Conservation (phyloP, 352 stramenopile genomes). For the Pythium plurisporium region DNA sequence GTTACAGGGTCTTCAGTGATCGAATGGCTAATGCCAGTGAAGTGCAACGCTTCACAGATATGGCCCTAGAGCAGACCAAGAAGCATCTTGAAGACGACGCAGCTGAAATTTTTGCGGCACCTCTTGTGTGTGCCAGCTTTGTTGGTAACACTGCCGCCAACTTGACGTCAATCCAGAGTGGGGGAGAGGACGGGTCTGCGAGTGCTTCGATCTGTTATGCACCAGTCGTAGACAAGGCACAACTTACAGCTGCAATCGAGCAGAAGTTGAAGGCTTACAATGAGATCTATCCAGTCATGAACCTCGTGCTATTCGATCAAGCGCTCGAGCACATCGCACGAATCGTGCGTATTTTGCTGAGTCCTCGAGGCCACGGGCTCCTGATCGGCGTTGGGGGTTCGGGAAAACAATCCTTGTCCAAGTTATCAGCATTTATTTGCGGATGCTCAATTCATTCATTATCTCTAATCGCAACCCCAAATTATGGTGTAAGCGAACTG, state of each 20-base stretch:
- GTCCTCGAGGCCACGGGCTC: constrained; percentile 74
- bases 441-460: constrained; percentile 68
- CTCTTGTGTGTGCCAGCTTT: constrained; percentile 75
- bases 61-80: constrained; percentile 83
- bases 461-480: constrained; percentile 42
- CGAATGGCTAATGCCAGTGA: constrained; percentile 77
- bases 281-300: constrained; percentile 91
- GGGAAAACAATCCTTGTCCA: constrained; percentile 89
- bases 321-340: constrained; percentile 86
- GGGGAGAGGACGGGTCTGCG: constrained; percentile 2
- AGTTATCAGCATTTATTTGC: constrained; percentile 86
- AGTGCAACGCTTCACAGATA: constrained; percentile 71
- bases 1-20: constrained; percentile 89
- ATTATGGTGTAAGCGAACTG: constrained; percentile 74
- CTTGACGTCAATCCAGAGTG: background rate
- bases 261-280: constrained; percentile 85
- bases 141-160: constrained; percentile 8
- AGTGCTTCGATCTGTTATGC: constrained; percentile 46
- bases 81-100: constrained; percentile 85
- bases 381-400: constrained; percentile 82
- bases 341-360: constrained; percentile 82
- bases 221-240: constrained; percentile 43
- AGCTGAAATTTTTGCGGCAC: constrained; percentile 58
- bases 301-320: constrained; percentile 90
- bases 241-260: constrained; percentile 55